Conservation (phyloP, 1,139 yeast species). For the Scheffersomyces insectosa region DNA sequence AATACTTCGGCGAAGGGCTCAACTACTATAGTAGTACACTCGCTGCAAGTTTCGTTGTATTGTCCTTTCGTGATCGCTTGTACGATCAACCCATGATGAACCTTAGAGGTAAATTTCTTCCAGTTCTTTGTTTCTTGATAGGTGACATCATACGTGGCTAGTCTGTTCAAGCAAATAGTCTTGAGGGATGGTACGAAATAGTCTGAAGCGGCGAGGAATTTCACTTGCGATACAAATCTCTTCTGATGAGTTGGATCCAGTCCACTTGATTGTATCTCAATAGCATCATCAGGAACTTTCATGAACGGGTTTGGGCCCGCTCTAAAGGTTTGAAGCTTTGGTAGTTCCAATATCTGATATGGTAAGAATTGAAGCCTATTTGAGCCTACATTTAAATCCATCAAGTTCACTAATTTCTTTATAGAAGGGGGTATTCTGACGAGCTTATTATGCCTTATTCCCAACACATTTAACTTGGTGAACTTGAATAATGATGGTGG, state of each 20-base stretch:
- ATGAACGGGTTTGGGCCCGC: constrained; percentile 49
- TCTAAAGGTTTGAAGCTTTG: constrained; percentile 44
- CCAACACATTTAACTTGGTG: constrained; percentile 51
- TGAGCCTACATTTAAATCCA: constrained; percentile 52
- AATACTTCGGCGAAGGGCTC: constrained; percentile 54
- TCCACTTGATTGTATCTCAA: constrained; percentile 12
- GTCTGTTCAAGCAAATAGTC: constrained; percentile 41
- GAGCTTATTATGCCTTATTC: constrained; percentile 53
- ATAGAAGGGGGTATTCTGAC: constrained; percentile 55
- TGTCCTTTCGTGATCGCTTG: constrained; percentile 46
- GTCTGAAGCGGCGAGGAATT: constrained; percentile 9
- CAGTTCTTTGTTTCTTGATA: constrained; percentile 46
- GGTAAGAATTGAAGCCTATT: constrained; percentile 57
- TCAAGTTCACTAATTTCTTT: constrained; percentile 39
- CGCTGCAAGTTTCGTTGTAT: constrained; percentile 51
- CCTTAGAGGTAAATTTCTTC: constrained; percentile 38
- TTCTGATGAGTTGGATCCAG: constrained; percentile 12
- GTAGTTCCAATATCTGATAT: constrained; percentile 49
- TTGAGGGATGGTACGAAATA: constrained; percentile 36
- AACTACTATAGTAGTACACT: constrained; percentile 43
- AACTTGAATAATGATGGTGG: constrained; percentile 54
- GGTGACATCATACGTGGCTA: constrained; percentile 47
- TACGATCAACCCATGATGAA: constrained; percentile 38
- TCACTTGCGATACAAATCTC: constrained; percentile 28
- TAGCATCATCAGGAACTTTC: constrained; percentile 31